These are phyloP conservation scores for Monilinia vaccinii-corymbosi DNA, from an alignment of 2,329 filamentous ascomycete species.

Conservation along the genomic window DNA sequence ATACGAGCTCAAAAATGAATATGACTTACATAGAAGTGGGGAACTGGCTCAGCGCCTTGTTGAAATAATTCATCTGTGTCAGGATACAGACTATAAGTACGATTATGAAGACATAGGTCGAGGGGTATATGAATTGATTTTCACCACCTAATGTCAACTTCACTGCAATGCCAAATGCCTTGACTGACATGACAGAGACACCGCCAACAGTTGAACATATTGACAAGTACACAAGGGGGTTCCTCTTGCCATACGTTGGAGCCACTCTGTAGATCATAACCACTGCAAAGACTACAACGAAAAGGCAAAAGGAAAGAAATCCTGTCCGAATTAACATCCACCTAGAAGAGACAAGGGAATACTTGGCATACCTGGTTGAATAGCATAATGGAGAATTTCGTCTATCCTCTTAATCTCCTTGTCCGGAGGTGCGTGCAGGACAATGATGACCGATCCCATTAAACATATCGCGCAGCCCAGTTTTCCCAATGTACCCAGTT, in stretches of 20 bases:
- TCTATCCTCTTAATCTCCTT: slow-evolving; percentile 86
- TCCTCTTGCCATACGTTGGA: slow-evolving; percentile 84
- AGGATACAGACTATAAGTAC: slow-evolving; percentile 88
- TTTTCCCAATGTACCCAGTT: slow-evolving; percentile 82
- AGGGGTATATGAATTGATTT: slow-evolving; percentile 92
- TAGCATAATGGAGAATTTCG: slow-evolving; percentile 80
- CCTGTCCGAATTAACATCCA: slow-evolving; percentile 35
- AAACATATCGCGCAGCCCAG: slow-evolving; percentile 94
- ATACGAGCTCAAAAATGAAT: neutral
- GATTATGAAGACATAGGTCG: slow-evolving; percentile 96
- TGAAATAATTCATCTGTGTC: slow-evolving; percentile 99
- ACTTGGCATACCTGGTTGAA: slow-evolving; percentile 66
- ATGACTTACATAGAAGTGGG: slow-evolving; percentile 83
- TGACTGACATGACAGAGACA: slow-evolving; percentile 97
- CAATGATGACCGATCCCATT: slow-evolving; percentile 93
- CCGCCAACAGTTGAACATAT: slow-evolving; percentile 97
- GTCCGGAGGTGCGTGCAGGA: slow-evolving; percentile 92
- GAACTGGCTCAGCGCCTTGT: slow-evolving; percentile 95
- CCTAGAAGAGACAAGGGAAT: neutral
- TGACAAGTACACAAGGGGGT: slow-evolving; percentile 91
- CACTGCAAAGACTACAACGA: slow-evolving; percentile 73
- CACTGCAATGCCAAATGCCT: slow-evolving; percentile 94
- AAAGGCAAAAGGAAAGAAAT: slow-evolving; percentile 77
- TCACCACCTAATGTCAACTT: slow-evolving; percentile 89
- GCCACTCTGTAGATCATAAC: slow-evolving; percentile 97